These are phyloP conservation scores for Heterobasidion occidentale DNA, from an alignment of 1,284 basidiomycete species.

Conservation along the genomic window DNA sequence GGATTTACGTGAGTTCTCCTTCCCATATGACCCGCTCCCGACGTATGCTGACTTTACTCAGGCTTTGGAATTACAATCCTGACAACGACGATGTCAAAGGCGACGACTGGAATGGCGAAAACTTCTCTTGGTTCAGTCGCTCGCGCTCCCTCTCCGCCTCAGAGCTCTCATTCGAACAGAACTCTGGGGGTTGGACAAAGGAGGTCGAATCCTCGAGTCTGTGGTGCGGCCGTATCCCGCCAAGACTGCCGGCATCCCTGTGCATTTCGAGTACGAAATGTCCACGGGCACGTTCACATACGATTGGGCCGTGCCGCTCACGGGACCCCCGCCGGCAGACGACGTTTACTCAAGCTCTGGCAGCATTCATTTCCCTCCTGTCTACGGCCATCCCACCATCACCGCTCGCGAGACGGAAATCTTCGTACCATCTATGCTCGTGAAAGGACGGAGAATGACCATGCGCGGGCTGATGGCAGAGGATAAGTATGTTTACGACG, in stretches of 20 bases:
- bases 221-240: conserved; percentile 77
- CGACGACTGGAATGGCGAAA: conserved; percentile 94
- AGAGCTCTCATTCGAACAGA: conserved; percentile 46
- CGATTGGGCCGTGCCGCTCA: conserved; percentile 45
- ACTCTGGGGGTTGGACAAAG: conserved; percentile 65
- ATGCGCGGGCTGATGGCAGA: conserved; percentile 43
- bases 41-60: conserved; percentile 21
- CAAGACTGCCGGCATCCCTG: conserved; percentile 69
- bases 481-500: conserved; percentile 48
- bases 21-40: not conserved
- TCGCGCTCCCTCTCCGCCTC: conserved; percentile 45
- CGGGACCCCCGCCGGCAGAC: conserved; percentile 3
- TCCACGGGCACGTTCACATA: conserved; percentile 55
- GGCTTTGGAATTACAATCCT: conserved; percentile 95
- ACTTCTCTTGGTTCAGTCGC: conserved; percentile 88
- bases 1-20: conserved; percentile 68
- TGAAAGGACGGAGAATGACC: conserved; percentile 47
- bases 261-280: conserved; percentile 64
- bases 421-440: conserved; percentile 61
- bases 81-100: conserved; percentile 73
- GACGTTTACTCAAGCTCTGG: conserved; percentile 6
- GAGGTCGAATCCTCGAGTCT: conserved; percentile 70
- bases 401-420: conserved; percentile 67
- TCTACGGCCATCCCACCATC: conserved; percentile 29
- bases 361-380: conserved; percentile 28